Evolutionary conservation across 257 asterid species (phyloP).

Genomic region (Solanum medicagineum): DNA sequence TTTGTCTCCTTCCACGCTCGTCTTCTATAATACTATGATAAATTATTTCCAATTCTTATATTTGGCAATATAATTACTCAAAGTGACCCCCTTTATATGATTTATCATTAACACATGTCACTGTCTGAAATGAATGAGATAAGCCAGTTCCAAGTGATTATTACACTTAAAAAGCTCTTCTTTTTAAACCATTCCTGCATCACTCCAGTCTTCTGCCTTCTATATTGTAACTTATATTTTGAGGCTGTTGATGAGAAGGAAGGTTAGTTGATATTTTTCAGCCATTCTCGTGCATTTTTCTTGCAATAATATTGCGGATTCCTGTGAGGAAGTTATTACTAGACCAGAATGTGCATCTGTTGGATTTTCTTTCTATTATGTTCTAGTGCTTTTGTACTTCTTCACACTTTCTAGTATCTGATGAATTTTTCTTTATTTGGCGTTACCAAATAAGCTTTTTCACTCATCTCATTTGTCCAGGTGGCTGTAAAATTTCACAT

Average conservation of each 20-base stretch:
- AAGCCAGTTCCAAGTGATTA: not conserved
- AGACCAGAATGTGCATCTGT: not conserved
- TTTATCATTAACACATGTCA: not conserved
- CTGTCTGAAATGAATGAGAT: not conserved
- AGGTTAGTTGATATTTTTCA: not conserved
- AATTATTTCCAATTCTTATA: not conserved
- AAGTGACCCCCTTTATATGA: not conserved
- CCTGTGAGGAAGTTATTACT: not conserved
- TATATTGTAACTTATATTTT: not conserved
- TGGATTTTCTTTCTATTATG: not conserved
- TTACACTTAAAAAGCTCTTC: not conserved
- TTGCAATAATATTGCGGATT: not conserved
- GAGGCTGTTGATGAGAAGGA: not conserved
- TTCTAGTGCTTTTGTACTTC: not conserved
- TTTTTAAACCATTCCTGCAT: not conserved
- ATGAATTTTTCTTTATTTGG: not conserved
- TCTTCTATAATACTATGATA: not conserved
- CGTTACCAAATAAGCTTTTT: not conserved
- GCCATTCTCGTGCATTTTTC: not conserved
- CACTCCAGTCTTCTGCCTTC: not conserved
- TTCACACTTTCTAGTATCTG: not conserved
- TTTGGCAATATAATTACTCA: not conserved
- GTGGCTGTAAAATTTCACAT: not conserved
- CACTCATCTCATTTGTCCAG: not conserved
- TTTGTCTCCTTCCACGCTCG: constrained; percentile 9